Evolutionary conservation across 1,139 yeast genomes (phyloP).

Genomic region (Kodamaea suecica): DNA sequence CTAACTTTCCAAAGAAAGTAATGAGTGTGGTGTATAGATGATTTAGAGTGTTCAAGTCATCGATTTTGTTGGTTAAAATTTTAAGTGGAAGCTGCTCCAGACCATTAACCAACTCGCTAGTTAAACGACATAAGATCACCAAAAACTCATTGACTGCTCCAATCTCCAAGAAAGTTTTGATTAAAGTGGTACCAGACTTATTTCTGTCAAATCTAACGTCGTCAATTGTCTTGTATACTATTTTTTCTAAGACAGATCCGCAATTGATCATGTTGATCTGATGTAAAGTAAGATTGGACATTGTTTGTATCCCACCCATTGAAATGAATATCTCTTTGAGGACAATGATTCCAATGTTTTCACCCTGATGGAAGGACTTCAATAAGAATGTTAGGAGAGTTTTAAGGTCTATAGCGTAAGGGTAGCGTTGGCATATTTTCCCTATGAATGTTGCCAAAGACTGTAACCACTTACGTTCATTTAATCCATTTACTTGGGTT

Average conservation of each 20-base stretch:
- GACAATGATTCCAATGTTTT: constrained; percentile 63
- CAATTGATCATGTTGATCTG: constrained; percentile 71
- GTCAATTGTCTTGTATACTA: constrained; percentile 61
- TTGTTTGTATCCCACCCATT: constrained; percentile 81
- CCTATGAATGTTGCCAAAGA: constrained; percentile 68
- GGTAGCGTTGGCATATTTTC: constrained; percentile 53
- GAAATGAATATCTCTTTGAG: constrained; percentile 65
- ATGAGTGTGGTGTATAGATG: constrained; percentile 63
- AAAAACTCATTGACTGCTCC: constrained; percentile 61
- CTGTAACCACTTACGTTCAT: constrained; percentile 83
- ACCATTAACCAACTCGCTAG: constrained; percentile 40
- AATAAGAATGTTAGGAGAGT: constrained; percentile 60
- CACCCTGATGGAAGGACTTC: constrained; percentile 62
- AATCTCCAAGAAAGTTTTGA: constrained; percentile 44
- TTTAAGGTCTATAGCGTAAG: constrained; percentile 46
- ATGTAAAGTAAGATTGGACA: constrained; percentile 57
- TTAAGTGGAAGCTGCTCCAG: constrained; percentile 54
- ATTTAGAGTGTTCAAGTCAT: constrained; percentile 64
- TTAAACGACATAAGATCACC: constrained; percentile 56
- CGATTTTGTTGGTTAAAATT: constrained; percentile 66
- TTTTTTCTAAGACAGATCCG: constrained; percentile 54
- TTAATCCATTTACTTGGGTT: constrained; percentile 75
- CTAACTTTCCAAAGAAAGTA: constrained; percentile 45
- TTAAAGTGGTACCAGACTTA: constrained; percentile 52
- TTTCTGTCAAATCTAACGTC: constrained; percentile 50